Base-by-base conservation (phyloP, 2,329 filamentous ascomycete species). In the Didymella exigua region DNA sequence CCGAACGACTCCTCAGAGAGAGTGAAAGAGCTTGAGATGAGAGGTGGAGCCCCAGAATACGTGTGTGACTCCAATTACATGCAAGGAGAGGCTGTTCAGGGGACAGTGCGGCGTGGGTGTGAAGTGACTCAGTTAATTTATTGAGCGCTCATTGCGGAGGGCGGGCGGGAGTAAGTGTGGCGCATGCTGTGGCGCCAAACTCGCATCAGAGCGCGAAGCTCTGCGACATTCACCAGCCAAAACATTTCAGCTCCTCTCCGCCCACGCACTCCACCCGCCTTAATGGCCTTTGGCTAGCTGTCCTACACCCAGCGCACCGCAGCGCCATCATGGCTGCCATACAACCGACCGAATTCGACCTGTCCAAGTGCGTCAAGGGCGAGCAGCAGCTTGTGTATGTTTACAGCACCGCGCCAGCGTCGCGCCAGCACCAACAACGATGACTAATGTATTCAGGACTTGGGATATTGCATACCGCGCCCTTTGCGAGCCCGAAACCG, bases 321-420 rank as follows among this genome's bases (percentile, higher is more conserved):
- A 67, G 72, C 70, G 73, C 71, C 59, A 66, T 54, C 63, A 76
- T 76, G 74, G 70, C 74, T 52, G 65, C 73, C 46, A 58, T 64
- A 30, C 62, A 61, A 58, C 59, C 63, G 38, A 56, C 65, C 61
- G 81, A 84, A 74, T 91, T 93, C 71, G 86, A 91, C 71, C 82
- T 97, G 76, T 89, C 91, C 77, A 87, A 89, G 73, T 96, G 91
- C 78, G 83, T 98, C 70, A 88, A 85, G 68, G 90, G 91, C 78
- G 87, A 93, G 75, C 84, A 85, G 69, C 84, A 89, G 72, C 82
- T 97, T 69, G 83, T 96, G 89, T 96, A 83, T 74, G 87, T 82
- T 59, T 68, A 62, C 58, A 16, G 16, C 13, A 19, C 29, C 30
- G n/a, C n/a, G n/a, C n/a, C n/a, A n/a, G n/a, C n/a, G n/a, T n/a